Conservation (phyloP, 805 yeast genomes). For the Starmerella vaccinii region DNA sequence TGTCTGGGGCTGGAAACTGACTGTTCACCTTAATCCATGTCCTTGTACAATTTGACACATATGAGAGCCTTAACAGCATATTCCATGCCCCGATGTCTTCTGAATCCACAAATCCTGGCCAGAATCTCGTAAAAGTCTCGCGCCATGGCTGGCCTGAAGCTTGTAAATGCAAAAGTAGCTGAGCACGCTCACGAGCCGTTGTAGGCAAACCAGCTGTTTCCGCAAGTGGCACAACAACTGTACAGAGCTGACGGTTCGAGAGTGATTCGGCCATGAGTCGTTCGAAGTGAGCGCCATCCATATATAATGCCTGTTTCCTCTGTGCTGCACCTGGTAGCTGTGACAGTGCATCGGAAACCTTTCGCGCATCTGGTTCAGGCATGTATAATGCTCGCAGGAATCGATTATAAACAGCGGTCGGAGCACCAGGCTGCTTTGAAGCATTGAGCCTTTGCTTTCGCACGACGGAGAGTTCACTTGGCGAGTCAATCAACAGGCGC, state of each 20-base stretch:
- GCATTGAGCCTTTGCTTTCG: neutral
- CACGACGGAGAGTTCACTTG: constrained; percentile 2
- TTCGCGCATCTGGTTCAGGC: neutral
- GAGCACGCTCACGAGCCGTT: constrained; percentile 28
- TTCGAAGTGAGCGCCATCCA: constrained; percentile 30
- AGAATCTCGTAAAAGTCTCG: constrained; percentile 11
- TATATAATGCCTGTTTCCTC: constrained; percentile 29
- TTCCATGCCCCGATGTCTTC: constrained; percentile 27
- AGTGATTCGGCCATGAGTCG: constrained; percentile 25
- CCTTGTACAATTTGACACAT: constrained; percentile 14
- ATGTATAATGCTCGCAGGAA: constrained; percentile 11
- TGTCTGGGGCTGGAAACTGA: constrained; percentile 25
- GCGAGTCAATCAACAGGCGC: constrained; percentile 1
- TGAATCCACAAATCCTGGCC: constrained; percentile 14
- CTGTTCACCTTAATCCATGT: constrained; percentile 19
- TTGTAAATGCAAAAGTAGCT: constrained; percentile 2
- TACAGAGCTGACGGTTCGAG: constrained; percentile 16
- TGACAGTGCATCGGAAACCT: constrained; percentile 12
- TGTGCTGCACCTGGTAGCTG: constrained; percentile 26
- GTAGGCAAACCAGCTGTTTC: constrained; percentile 27
- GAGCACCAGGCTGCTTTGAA: neutral
- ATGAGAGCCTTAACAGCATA: constrained; percentile 27
- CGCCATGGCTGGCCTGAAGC: constrained; percentile 5
- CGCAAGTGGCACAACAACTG: constrained; percentile 24
- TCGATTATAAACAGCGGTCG: constrained; percentile 1